Evolutionary conservation across 2,329 filamentous ascomycete species (phyloP), one percentile per base, ranked within the genome.

Genomic region (Myriosclerotinia duriaeana): DNA sequence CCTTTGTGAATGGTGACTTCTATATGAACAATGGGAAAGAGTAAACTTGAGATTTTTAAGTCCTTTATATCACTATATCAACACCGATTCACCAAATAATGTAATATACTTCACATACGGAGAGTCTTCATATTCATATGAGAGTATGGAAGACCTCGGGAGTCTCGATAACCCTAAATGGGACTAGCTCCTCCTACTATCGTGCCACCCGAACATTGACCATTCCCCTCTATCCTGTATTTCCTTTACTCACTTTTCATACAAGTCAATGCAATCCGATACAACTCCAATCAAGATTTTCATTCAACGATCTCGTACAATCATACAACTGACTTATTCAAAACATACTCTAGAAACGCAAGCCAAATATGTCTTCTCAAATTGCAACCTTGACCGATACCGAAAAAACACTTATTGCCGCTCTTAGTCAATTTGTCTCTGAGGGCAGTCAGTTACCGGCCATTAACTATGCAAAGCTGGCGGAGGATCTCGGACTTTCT

Each of bases 1-100:
- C 1, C 1, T 2, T 52, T 20, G 2, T 22, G 14, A n/a, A 9
- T 20, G 2, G 2, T 22, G 1, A 7, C 9, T 26, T 2, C 1
- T 1, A 17, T 1, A 20, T 2, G 5, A 4, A n/a, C 9, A 2
- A 48, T 48, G 9, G 44, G 17, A 48, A 48, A 48, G 44, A 48
- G 2, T n/a, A 3, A 3, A n/a, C 7, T 34, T 6, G 30, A 34
- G 30, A 34, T 34, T 34, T 34, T 34, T 5, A 34, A 6, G 30
- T 34, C 30, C 4, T 34, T 34, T 6, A 34, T 5, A 34, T 34
- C 30, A 34, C 30, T 34, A 26, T 26, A 3, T 26, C 26, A 26
- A 26, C 26, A 26, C 3, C 26, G 26, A 26, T 26, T 26, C 14
- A 36, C 3, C 34, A 30, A 36, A 48, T 30, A 38, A 0, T 17